A percentile compares a stretch with the other conserved stretches of the same genome.
Evolutionary conservation across 108 stramenopile species (phyloP).

Genomic region (Schizochytrium sp.): DNA sequence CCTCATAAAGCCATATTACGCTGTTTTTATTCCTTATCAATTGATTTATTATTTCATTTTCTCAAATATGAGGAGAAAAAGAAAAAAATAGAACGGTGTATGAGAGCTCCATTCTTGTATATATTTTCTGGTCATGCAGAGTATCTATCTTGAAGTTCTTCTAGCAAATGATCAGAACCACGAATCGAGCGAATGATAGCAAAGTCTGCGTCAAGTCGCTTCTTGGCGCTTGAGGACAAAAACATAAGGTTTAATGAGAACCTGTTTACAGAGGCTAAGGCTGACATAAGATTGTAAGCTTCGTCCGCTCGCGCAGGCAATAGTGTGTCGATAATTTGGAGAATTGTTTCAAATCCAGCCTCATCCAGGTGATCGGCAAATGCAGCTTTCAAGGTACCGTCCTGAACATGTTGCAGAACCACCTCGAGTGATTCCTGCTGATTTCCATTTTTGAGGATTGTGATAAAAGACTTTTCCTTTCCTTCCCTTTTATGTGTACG

Average conservation of each 20-base stretch:
- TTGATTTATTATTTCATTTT: not conserved
- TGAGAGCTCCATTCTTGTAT: not conserved
- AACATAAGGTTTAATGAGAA: conserved; percentile 50
- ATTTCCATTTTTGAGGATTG: not conserved
- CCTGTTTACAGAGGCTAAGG: not conserved
- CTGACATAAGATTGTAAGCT: not conserved
- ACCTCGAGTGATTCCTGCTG: not conserved
- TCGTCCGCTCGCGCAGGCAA: conserved; percentile 24
- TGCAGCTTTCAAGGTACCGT: not conserved
- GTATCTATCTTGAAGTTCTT: not conserved
- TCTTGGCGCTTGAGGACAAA: not conserved
- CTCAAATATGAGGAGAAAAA: not conserved
- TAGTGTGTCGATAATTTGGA: not conserved
- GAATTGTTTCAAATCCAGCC: not conserved
- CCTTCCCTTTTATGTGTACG: not conserved
- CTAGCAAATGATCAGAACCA: not conserved
- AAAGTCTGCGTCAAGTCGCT: not conserved
- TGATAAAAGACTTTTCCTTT: not conserved
- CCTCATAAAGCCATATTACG: no score
- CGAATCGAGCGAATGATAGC: not conserved
- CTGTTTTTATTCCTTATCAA: no score
- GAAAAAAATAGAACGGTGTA: not conserved
- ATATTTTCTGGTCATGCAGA: not conserved
- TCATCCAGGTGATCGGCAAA: conserved; percentile 38
- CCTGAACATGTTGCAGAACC: not conserved